Conservation (phyloP, 768 basidiomycete species). For the Psilocybe azurescens region DNA sequence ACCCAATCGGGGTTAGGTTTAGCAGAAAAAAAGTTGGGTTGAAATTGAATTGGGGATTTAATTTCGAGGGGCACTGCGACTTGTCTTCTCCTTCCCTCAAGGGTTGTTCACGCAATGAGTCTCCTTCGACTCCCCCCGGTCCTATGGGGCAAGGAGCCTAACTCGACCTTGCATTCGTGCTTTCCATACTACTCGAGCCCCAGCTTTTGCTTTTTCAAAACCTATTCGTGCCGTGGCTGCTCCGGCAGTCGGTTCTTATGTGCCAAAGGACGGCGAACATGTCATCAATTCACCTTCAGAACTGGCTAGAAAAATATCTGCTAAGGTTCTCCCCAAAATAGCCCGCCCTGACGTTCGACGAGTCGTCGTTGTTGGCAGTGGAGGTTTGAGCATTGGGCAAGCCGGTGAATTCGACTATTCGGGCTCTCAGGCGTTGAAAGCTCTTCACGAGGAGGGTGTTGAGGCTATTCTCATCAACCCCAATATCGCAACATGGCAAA, state of each 20-base stretch:
- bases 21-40: slow-evolving; percentile 13
- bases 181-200: slow-evolving; percentile 52
- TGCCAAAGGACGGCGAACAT: slow-evolving; percentile 69
- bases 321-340: slow-evolving; percentile 91
- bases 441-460: slow-evolving; percentile 94
- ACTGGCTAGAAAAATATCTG: slow-evolving; percentile 90
- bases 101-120: slow-evolving; percentile 37
- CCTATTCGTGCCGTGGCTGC: slow-evolving; percentile 71
- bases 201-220: slow-evolving; percentile 41
- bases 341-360: slow-evolving; percentile 92
- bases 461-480: slow-evolving; percentile 96
- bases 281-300: slow-evolving; percentile 95
- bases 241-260: slow-evolving; percentile 76
- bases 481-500: slow-evolving; percentile 99
- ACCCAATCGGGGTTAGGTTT: slow-evolving; percentile 17
- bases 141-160: slow-evolving; percentile 40
- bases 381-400: slow-evolving; percentile 96
- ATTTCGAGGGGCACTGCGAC: slow-evolving; percentile 7
- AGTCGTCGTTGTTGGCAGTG: slow-evolving; percentile 95
- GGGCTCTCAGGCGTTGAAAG: slow-evolving; percentile 98
- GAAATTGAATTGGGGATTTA: slow-evolving; percentile 6
- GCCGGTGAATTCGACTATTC: slow-evolving; percentile 99
- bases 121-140: slow-evolving; percentile 45
- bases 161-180: slow-evolving; percentile 43
- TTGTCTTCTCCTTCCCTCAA: slow-evolving; percentile 10